Evolutionary conservation across 169 alveolate genomes (phyloP), one percentile per base, ranked within the genome.

Genomic region (Cryptosporidium muris): DNA sequence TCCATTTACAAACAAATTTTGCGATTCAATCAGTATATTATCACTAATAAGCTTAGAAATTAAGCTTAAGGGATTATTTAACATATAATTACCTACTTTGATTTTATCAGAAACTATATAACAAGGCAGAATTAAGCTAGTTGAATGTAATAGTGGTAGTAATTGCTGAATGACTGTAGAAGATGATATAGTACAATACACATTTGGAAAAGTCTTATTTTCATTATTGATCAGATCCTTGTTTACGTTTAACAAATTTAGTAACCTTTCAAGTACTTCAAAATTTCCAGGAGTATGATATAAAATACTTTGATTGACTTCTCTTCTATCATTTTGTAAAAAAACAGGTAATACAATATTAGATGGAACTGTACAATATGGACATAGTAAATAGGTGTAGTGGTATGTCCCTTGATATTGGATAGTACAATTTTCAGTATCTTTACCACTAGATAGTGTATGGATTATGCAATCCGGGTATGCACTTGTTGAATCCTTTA

Each of bases 361-460:
- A 45, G 82, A 67, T 52, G 5, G 5, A 34, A 54, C 43, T 3
- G 51, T 67, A 8, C 82, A 67, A n/a, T 67, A 67, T 3, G 82
- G 82, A n/a, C 82, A 67, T n/a, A 43, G 25, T 14, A 67, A 67
- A 51, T 67, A 52, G 3, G 82, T 53, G 40, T 51, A 53, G 42
- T 67, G 82, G 60, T 67, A 67, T 12, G 48, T 45, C 2, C 48
- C 48, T 9, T 64, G 6, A 11, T 64, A 64, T n/a, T 64, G 40
- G n/a, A 2, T 45, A n/a, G 48, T 42, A 14, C 12, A 40, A 25
- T 3, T 2, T 6, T 16, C 7, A 62, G 11, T 2, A 6, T 62
- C 48, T n/a, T 25, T n/a, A 5, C n/a, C 14, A 1, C 52, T 40
- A 62, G 66, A 62, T 62, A 62, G 42, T 25, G 36, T 34, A 14